Base-by-base conservation (phyloP, 106 monocot genomes). In the Dioscorea alata region DNA sequence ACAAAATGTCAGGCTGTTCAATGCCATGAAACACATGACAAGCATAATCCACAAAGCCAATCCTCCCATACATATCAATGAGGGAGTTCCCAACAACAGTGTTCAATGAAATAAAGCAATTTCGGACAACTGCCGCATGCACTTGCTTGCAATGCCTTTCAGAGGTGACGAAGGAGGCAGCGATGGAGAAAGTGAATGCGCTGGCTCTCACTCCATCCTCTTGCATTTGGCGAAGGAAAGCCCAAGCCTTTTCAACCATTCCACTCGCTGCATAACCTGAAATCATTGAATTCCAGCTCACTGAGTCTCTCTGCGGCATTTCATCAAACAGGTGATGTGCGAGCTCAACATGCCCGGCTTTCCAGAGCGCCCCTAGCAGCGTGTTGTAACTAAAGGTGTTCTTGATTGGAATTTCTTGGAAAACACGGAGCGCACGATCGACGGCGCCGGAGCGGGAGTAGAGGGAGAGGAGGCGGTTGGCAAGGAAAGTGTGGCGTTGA, bases 41-140 rank as follows among this genome's bases (percentile, higher is more conserved):
- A 24, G 94, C 83, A 75, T 85, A 73, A 1, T 64, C 66, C 10
- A 61, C 23, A 20, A 82, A 68, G 23, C 83, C 83, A 20, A 83
- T 61, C 33, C 66, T 84, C 48, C 85, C 85, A 77, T 94, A 94
- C 83, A 83, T 90, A 56, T 78, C 69, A 34, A 94, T 76, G 48
- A 94, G 69, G 2, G 94, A 83, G 69, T 94, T 94, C 52, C 68
- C 73, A 64, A 90, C 48, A 42, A 94, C 80, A 33, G 73, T 71
- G 50, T 74, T 79, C 13, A 58, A 69, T 19, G 56, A 77, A 77
- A 59, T 33, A 22, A 79, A 68, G 5, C 75, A 79, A 28, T 20
- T 67, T 17, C 85, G 71, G 24, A 79, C 33, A 0, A 68, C 74
- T 49, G 52, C 48, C 8, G 80, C 94, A 65, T 94, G 90, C 6